Base-by-base conservation (phyloP, 257 asterid genomes). In the Solanum appendiculatum region DNA sequence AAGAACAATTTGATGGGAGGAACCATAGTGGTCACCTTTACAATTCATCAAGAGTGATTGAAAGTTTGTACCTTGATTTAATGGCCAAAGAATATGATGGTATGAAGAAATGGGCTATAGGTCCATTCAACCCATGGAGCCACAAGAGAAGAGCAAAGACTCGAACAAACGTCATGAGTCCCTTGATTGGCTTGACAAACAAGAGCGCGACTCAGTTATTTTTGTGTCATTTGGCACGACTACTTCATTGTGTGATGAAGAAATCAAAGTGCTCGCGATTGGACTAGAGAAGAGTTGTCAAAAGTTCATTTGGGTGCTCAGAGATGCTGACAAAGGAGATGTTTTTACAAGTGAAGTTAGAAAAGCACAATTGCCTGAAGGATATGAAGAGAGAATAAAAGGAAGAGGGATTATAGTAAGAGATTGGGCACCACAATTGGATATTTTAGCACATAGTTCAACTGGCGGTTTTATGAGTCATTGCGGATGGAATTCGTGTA, bases 41-140 rank as follows among this genome's bases (percentile, higher is more conserved):
- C 89, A 94, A 95, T 90, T 86, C 98, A 31, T 90, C 92, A 89
- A 88, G 90, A 84, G 88, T 66, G 13, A 86, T 95, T 3, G 97
- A 95, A 83, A 31, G 21, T 66, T 66, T 66, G 37, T 29, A 66
- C 4, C 74, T 66, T 66, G 37, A 66, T 66, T 54, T 54, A 5
- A 44, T 44, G 51, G 5, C 51, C 4, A 44, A 44, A 44, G 51
- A 44, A 44, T 16, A 11, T 44, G 18, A 44, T 44, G 51, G 12
- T 16, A 44, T 13, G 51, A 44, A 44, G 16, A 12, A 11, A 44
- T 44, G 51, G 51, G 51, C 51, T 4, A 44, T 6, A 44, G 18
- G 51, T 44, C 51, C 51, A 11, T 44, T 12, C 51, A 44, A 44
- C 51, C 5, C 16, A 16, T 13, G 16, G 18, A 10, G 51, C 51